Evolutionary conservation across 1,284 basidiomycete genomes (phyloP).

Genomic region (Cutaneotrichosporon spelunceum): DNA sequence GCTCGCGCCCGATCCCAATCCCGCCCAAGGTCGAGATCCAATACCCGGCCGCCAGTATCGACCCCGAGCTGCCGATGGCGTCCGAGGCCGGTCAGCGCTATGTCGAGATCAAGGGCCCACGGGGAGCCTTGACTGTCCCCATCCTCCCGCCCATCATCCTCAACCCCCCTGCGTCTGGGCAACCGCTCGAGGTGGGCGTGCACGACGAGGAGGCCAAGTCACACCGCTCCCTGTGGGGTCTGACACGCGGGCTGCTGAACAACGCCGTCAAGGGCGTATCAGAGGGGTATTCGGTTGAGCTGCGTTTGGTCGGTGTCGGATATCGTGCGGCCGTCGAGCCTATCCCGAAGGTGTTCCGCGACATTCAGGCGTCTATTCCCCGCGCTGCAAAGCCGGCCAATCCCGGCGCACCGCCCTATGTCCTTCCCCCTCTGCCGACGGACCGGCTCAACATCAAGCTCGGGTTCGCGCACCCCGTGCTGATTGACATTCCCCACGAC

Average conservation of each 20-base stretch:
- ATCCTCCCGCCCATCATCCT: constrained; percentile 63
- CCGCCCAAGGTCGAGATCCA: constrained; percentile 63
- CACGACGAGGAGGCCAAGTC: constrained; percentile 67
- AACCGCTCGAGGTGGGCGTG: constrained; percentile 58
- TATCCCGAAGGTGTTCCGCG: constrained; percentile 59
- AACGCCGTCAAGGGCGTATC: constrained; percentile 91
- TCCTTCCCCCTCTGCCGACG: constrained; percentile 29
- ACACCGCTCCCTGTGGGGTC: constrained; percentile 88
- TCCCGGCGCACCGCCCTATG: constrained; percentile 27
- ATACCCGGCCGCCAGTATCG: constrained; percentile 42
- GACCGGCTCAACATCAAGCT: constrained; percentile 74
- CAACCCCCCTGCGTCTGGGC: constrained; percentile 25
- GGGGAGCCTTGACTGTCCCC: constrained; percentile 67
- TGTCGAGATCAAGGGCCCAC: constrained; percentile 64
- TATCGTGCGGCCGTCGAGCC: constrained; percentile 84
- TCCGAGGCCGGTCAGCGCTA: constrained; percentile 30
- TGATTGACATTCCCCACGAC: constrained; percentile 72
- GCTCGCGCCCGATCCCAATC: constrained; percentile 70
- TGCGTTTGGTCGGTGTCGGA: constrained; percentile 92
- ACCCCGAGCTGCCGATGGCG: constrained; percentile 29
- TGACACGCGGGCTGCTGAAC: constrained; percentile 79
- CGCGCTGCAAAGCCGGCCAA: constrained; percentile 17
- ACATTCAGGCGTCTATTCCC: constrained; percentile 36
- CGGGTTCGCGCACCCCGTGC: constrained; percentile 84
- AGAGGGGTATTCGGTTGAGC: constrained; percentile 74